Evolutionary conservation across 75 land plant genomes (phyloP).

Genomic region (Cupressus sempervirens): DNA sequence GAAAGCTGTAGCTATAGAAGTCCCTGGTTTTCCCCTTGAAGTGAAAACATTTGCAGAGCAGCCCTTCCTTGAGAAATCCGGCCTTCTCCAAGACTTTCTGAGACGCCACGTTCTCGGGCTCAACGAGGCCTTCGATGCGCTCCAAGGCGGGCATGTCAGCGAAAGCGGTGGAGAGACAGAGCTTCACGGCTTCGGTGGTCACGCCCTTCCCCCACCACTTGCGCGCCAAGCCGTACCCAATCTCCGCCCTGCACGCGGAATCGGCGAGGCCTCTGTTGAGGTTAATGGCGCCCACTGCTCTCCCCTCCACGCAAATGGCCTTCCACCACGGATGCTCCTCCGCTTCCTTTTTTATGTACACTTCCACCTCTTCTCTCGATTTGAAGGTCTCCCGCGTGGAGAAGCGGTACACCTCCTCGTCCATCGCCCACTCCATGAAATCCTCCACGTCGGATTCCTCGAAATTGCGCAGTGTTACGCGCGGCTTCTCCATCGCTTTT

Average conservation of each 20-base stretch:
- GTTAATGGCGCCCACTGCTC: slow-evolving; percentile 43
- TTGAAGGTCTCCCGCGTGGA: slow-evolving; percentile 12
- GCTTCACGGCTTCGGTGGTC: slow-evolving; percentile 48
- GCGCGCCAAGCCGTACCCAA: slow-evolving; percentile 36
- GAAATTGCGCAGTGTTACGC: slow-evolving; percentile 30
- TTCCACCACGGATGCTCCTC: slow-evolving; percentile 43
- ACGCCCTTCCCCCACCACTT: slow-evolving; percentile 65
- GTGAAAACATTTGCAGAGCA: slow-evolving; percentile 21
- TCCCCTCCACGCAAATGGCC: slow-evolving; percentile 45
- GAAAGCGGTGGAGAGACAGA: slow-evolving; percentile 33
- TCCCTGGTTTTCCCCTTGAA: slow-evolving; percentile 24
- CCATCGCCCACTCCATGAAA: slow-evolving; percentile 50
- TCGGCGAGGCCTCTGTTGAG: slow-evolving; percentile 20
- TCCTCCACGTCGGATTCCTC: slow-evolving; percentile 32
- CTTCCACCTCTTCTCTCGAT: slow-evolving; percentile 22
- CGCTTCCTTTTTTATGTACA: slow-evolving; percentile 22
- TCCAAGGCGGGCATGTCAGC: slow-evolving; percentile 23
- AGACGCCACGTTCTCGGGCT: slow-evolving; percentile 33
- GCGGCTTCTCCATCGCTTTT: no score
- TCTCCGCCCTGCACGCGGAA: slow-evolving; percentile 26
- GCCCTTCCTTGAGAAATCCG: slow-evolving; percentile 39
- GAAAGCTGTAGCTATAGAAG: slow-evolving; percentile 22
- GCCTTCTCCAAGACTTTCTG: slow-evolving; percentile 51
- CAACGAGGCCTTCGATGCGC: slow-evolving; percentile 46
- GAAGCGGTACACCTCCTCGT: slow-evolving; percentile 26